Evolutionary conservation across 176 grass and related monocot genomes (phyloP), one percentile per base, ranked within the genome.

Genomic region (Microstegium vimineum): DNA sequence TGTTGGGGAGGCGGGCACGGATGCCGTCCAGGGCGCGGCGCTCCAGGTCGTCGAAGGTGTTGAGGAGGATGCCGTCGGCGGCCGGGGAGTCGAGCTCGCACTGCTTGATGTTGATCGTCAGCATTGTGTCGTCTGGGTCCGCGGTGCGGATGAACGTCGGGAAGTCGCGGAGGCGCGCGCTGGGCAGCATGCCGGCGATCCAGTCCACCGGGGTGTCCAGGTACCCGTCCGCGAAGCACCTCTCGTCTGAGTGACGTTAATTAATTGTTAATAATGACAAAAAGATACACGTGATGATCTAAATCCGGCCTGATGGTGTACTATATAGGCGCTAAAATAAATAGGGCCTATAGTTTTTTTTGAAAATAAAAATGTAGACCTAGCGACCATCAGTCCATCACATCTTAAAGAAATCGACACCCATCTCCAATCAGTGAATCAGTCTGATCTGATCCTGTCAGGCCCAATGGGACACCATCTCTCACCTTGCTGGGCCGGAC

Each of bases 101-200:
- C 13, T 79, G 81, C 68, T 83, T 88, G 68, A 76, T 75, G 40
- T 28, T 74, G 18, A 94, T 94, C 71, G 77, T 90, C 2, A 94
- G 62, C 87, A 97, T 86, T 36, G 31, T 65, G 66, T 97, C 89
- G 35, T 86, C 65, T 15, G 42, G 42, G 80, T 97, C 78, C 3
- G 89, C 88, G 23, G 91, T 97, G 66, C 91, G 82, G 34, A 97
- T 86, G 75, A 94, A 97, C 38, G 89, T 94, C 5, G 94, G 94
- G 25, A 97, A 30, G 66, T 97, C 94, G 37, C 82, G 88, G 66
- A 97, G 82, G 26, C 78, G 65, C 38, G 88, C 26, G 20, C 69
- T 8, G 5, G 20, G 26, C 3, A 83, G 76, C 82, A 90, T 92
- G 22, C 91, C 94, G 10, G 79, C 16, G 42, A 97, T 90, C 91